Evolutionary conservation across 2,329 filamentous ascomycete species (phyloP), one percentile per base, ranked within the genome.

Genomic region (Teratosphaeria gauchensis): DNA sequence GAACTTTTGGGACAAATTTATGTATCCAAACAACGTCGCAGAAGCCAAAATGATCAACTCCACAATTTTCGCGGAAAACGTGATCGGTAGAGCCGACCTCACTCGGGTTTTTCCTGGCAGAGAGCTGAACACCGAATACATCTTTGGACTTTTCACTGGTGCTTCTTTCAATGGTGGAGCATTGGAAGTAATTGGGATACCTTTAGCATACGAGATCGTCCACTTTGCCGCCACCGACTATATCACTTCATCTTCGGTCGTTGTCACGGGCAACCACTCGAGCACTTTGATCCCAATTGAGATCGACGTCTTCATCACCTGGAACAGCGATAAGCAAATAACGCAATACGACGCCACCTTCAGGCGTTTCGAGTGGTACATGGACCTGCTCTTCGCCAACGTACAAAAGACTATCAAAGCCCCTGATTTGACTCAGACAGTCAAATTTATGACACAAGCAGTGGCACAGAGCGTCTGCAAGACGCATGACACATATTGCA

Each of bases 111-210:
- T 58, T 21, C 28, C 33, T 12, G 56, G 51, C 11, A 51, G 54
- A 31, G 51, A 58, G 31, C 24, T 58, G 14, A 58, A 54, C 24
- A 54, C 32, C 24, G 56, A 58, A 51, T 54, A 58, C 54, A 48
- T 57, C n/a, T 57, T 57, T n/a, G 56, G 56, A 7, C 51, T 57
- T 14, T 53, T 57, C 51, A 57, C 56, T 19, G 56, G 56, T 19
- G 16, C 19, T 9, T 38, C 56, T n/a, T 31, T 57, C 12, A 53
- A 57, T 38, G 30, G 21, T 8, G 51, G 32, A n/a, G 56, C 56
- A 11, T 11, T 46, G 12, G 35, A 38, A 9, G 9, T 57, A 24
- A 28, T 57, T 31, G 56, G 56, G 4, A 19, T 53, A 14, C 56
- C 56, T 19, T 11, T 57, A 16, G 32, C 16, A 24, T 57, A 57